Evolutionary conservation across 1,284 basidiomycete genomes (phyloP).

Genomic region (Microbotryum silenes-acaulis): DNA sequence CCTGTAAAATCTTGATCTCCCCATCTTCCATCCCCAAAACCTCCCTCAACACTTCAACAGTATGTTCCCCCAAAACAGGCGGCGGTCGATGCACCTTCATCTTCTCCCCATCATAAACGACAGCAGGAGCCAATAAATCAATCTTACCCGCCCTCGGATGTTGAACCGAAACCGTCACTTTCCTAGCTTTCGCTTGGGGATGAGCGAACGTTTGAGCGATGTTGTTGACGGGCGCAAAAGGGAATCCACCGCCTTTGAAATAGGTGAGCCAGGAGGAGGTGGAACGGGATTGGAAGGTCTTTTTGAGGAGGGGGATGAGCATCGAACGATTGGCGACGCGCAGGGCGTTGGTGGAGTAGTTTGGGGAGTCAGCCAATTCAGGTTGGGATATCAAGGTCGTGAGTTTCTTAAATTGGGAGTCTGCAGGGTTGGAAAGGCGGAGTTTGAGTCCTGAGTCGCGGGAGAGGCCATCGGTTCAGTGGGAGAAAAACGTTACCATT

Average conservation of each 20-base stretch:
- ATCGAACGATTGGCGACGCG: slow-evolving; percentile 69
- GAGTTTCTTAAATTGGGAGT: slow-evolving; percentile 58
- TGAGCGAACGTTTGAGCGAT: slow-evolving; percentile 84
- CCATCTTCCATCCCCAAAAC: slow-evolving; percentile 61
- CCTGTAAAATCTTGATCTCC: slow-evolving; percentile 52
- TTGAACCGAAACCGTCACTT: slow-evolving; percentile 55
- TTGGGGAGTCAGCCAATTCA: slow-evolving; percentile 52
- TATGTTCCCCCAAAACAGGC: slow-evolving; percentile 48
- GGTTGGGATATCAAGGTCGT: slow-evolving; percentile 52
- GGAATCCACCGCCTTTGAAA: slow-evolving; percentile 74
- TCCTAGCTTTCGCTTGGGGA: slow-evolving; percentile 68
- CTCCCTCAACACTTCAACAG: slow-evolving; percentile 40
- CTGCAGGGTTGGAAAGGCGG: slow-evolving; percentile 7
- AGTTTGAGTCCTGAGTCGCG: neutral
- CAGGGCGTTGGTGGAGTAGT: slow-evolving; percentile 63
- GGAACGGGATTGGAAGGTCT: slow-evolving; percentile 52
- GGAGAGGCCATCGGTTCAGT: neutral
- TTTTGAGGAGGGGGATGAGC: slow-evolving; percentile 64
- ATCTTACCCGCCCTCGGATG: slow-evolving; percentile 51
- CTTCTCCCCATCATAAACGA: slow-evolving; percentile 74
- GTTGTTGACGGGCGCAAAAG: slow-evolving; percentile 88
- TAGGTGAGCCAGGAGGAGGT: slow-evolving; percentile 64
- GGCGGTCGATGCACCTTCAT: slow-evolving; percentile 54
- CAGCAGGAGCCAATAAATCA: slow-evolving; percentile 77
- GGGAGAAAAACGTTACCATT: slow-evolving; percentile 53